Evolutionary conservation across 805 yeast genomes (phyloP).

Genomic region (Jamesozyma lodderae): DNA sequence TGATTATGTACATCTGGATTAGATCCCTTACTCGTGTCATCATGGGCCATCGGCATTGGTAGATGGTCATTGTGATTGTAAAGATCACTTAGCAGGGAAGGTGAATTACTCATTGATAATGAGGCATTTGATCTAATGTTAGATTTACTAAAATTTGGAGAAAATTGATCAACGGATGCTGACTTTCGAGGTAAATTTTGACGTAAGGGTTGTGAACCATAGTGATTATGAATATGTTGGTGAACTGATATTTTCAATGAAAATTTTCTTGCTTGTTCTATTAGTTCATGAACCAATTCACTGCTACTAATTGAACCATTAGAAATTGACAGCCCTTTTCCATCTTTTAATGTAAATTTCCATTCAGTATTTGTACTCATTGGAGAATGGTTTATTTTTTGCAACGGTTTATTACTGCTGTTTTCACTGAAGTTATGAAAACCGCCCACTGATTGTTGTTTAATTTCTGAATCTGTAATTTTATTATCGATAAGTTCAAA

Average conservation of each 20-base stretch:
- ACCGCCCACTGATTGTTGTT: background rate
- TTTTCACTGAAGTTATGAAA: background rate
- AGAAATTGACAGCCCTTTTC: constrained; percentile 37
- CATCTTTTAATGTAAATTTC: constrained; percentile 47
- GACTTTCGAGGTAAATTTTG: background rate
- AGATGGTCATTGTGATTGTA: background rate
- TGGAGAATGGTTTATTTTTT: background rate
- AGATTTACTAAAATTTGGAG: background rate
- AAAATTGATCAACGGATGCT: background rate
- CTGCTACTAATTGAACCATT: constrained; percentile 45
- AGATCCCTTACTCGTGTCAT: no score
- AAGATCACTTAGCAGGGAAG: background rate
- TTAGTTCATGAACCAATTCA: constrained; percentile 46
- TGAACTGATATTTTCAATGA: constrained; percentile 61
- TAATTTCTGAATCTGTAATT: background rate
- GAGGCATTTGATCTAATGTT: background rate
- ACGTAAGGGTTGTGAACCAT: constrained; percentile 22
- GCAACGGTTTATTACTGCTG: background rate
- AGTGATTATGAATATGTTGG: constrained; percentile 80
- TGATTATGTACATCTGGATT: no score
- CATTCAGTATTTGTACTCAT: constrained; percentile 41
- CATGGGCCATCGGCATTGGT: no score
- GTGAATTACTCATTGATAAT: background rate
- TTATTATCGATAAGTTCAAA: background rate
- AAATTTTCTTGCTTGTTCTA: constrained; percentile 51